phyloP scores from a whole-genome alignment of 768 basidiomycete species.

The Psilocybe subaeruginosa region DNA sequence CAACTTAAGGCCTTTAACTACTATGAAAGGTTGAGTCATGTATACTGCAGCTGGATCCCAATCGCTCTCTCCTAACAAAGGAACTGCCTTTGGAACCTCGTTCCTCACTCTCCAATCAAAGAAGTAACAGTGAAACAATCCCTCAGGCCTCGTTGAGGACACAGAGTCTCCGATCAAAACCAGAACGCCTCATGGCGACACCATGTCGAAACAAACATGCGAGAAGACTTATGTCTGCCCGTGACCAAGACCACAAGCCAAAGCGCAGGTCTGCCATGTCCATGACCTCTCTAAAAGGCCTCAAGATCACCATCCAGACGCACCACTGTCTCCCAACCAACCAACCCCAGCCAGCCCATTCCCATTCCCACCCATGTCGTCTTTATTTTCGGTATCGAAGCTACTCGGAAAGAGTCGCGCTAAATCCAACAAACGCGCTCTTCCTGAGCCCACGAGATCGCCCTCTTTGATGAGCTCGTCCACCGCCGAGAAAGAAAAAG shows the following conservation, averaged over 20 bases:
- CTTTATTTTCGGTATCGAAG: conserved; percentile 20
- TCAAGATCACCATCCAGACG: not conserved
- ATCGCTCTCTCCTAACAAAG: not conserved
- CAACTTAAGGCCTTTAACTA: too few relatives aligned
- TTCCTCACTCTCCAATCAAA: not conserved
- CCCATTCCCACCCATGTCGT: conserved; percentile 13
- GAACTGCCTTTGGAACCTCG: not conserved
- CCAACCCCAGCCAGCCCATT: not conserved
- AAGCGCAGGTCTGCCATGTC: not conserved
- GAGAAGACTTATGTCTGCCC: not conserved
- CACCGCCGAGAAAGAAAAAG: conserved; percentile 11
- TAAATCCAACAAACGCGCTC: conserved; percentile 7
- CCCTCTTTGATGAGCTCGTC: conserved; percentile 4
- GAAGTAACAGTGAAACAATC: not conserved
- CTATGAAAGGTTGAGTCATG: too few relatives aligned
- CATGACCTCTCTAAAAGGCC: conserved; percentile 2
- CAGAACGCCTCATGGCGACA: conserved; percentile 8
- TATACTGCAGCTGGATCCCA: too few relatives aligned
- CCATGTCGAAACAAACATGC: conserved; percentile 11
- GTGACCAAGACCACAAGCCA: not conserved
- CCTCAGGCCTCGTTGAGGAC: conserved; percentile 9
- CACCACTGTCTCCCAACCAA: not conserved
- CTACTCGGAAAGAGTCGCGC: conserved; percentile 19
- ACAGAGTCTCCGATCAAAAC: not conserved
- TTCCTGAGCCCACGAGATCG: conserved; percentile 9